Evolutionary conservation across 1,284 basidiomycete species (phyloP), one percentile per base, ranked within the genome.

Genomic region (Moesziomyces sp.): DNA sequence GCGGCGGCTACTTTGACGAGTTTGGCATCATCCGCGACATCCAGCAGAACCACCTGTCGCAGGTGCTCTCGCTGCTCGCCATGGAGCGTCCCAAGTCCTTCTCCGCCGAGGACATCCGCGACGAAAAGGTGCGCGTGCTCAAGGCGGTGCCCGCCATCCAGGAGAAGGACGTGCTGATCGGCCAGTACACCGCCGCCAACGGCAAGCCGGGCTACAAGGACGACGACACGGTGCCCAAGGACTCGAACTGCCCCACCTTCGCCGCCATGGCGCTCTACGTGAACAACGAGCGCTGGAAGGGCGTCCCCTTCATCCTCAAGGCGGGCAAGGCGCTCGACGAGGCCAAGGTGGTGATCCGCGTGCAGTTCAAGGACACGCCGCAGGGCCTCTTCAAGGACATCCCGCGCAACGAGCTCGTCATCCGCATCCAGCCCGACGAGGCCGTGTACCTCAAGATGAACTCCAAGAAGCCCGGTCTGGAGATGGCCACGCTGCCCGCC

Each of bases 1-100:
- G 84, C 43, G 84, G 83, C 38, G 84, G 84, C 47, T 85, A 85
- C 79, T 85, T 85, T 78, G 84, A 85, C 71, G 83, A 85, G 51
- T 85, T 85, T 53, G 84, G 84, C 30, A 85, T 85, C 64, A 83
- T 85, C 48, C 77, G 84, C 35, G 84, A 85, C 60, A 84, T 85
- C 46, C 75, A 84, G 68, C 84, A 85, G 73, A 85, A 85, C 72
- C 84, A 85, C 57, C 66, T 83, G 30, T 81, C 82, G 35, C 83
- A 84, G 64, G 81, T 84, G 28, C 70, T 84, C 43, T 82, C 81
- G 26, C 71, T 85, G 51, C 63, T 85, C n/a, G 74, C 84, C 40
- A 85, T 85, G 84, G 84, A 85, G 53, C 72, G 72, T 47, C 84
- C 84, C 30, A 71, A 78, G 48, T 76, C 80, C 13, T 80, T 84